Conservation (phyloP, 371 early-diverging fungal species). For the Rhizopus stolonifer region DNA sequence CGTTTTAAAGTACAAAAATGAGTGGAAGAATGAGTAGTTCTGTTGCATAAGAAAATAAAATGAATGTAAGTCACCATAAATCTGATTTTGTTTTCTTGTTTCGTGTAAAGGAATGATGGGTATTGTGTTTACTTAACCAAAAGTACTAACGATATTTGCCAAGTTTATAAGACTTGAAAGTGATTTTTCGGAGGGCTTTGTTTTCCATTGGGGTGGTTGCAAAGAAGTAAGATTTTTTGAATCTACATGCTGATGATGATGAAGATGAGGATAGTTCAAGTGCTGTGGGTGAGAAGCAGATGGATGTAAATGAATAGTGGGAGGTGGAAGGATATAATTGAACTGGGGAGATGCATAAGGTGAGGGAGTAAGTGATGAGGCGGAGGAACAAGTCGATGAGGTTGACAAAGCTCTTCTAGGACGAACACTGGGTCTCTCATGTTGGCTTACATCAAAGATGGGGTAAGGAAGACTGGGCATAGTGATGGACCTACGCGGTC, state of each 20-base stretch:
- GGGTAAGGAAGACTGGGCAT: constrained; percentile 29
- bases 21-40: background rate
- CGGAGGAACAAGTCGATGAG: constrained; percentile 16
- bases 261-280: constrained; percentile 1
- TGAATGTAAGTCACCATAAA: background rate
- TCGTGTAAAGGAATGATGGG: background rate
- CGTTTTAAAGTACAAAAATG: background rate
- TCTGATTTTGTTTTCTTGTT: too few relatives aligned
- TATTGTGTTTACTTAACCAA: constrained; percentile 26
- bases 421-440: constrained; percentile 4
- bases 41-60: background rate
- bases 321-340: constrained; percentile 5
- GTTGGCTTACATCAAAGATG: background rate
- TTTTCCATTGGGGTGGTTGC: background rate
- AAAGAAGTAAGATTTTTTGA: background rate
- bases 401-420: constrained; percentile 19
- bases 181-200: constrained; percentile 13
- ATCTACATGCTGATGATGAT: constrained; percentile 1
- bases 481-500: constrained; percentile 16
- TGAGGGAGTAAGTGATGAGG: constrained; percentile 7
- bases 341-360: constrained; percentile 10
- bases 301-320: constrained; percentile 1
- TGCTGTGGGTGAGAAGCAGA: constrained; percentile 1
- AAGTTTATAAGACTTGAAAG: constrained; percentile 29
- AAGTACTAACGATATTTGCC: constrained; percentile 39